These are phyloP conservation scores for Melaleuca alternifolia DNA, from an alignment of 345 rosid genomes.

Conservation along the genomic window DNA sequence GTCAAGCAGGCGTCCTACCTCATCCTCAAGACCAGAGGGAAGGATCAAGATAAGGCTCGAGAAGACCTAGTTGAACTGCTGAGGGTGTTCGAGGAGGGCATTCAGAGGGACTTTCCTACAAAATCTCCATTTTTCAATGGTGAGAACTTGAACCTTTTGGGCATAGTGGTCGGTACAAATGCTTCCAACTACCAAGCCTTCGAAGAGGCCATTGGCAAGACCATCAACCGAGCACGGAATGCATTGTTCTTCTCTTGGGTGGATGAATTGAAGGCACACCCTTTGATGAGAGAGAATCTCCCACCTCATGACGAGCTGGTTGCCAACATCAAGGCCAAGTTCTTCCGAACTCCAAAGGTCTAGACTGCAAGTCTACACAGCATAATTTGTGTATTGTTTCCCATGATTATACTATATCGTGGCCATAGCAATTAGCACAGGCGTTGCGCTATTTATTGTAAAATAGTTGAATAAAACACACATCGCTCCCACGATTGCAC, in stretches of 20 bases:
- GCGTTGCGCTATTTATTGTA: not conserved
- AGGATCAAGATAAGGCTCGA: conserved; percentile 7
- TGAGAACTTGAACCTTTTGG: conserved; percentile 6
- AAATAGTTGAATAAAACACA: not conserved
- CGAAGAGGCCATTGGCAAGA: conserved; percentile 1
- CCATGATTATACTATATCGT: not conserved
- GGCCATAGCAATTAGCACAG: not conserved
- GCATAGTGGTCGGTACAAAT: not conserved
- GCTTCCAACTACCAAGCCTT: conserved; percentile 8
- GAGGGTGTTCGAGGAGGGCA: conserved; percentile 9
- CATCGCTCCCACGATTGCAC: not conserved
- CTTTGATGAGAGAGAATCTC: conserved; percentile 8
- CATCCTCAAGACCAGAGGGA: not conserved
- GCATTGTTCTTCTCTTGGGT: conserved; percentile 5
- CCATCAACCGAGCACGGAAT: not conserved
- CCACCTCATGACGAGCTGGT: conserved; percentile 5
- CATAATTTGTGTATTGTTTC: not conserved
- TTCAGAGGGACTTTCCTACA: conserved; percentile 3
- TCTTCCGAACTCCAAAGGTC: not conserved
- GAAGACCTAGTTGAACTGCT: not conserved
- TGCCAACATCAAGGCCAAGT: not conserved
- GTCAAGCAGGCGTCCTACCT: not conserved
- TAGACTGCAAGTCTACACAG: not conserved
- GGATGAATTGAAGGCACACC: not conserved
- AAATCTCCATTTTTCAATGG: not conserved